These are phyloP conservation scores for Chamaecyparis obtusa DNA, from an alignment of 75 land plant genomes.

Conservation along the genomic window DNA sequence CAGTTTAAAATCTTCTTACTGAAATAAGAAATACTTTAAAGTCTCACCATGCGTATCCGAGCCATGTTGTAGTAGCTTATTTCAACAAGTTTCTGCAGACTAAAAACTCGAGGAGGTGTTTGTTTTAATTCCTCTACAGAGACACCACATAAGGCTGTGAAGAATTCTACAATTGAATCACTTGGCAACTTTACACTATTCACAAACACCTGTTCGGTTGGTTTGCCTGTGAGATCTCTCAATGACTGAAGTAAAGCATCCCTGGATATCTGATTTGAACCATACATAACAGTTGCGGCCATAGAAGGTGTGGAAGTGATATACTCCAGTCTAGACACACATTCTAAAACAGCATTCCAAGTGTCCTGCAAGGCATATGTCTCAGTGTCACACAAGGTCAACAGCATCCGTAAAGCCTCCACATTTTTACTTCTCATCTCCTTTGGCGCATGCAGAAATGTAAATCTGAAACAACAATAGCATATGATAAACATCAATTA, in stretches of 20 bases:
- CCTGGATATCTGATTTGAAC: slow-evolving; percentile 87
- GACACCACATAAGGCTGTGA: slow-evolving; percentile 88
- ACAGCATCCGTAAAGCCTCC: slow-evolving; percentile 79
- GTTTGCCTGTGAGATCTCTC: slow-evolving; percentile 86
- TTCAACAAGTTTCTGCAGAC: slow-evolving; percentile 96
- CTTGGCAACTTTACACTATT: slow-evolving; percentile 90
- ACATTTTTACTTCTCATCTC: slow-evolving; percentile 95
- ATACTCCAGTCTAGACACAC: slow-evolving; percentile 91
- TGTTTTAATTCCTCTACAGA: slow-evolving; percentile 95
- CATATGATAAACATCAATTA: not conserved
- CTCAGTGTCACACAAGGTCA: slow-evolving; percentile 67
- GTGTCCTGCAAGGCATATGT: slow-evolving; percentile 83
- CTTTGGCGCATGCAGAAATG: slow-evolving; percentile 93
- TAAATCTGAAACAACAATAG: slow-evolving; percentile 51
- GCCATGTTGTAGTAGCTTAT: slow-evolving; percentile 98
- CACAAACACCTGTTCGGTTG: slow-evolving; percentile 90
- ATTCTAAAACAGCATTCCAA: slow-evolving; percentile 96
- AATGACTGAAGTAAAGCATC: slow-evolving; percentile 82
- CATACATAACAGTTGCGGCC: slow-evolving; percentile 76
- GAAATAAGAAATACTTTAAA: not conserved
- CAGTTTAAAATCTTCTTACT: not conserved
- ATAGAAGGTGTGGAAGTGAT: slow-evolving; percentile 81
- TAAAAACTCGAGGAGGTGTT: slow-evolving; percentile 92
- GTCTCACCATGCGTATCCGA: slow-evolving; percentile 83
- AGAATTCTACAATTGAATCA: slow-evolving; percentile 91